Percentiles rank a stretch among this genome's conserved stretches.
phyloP scores from a whole-genome alignment of 257 asterid genomes.

The Avicennia marina region DNA sequence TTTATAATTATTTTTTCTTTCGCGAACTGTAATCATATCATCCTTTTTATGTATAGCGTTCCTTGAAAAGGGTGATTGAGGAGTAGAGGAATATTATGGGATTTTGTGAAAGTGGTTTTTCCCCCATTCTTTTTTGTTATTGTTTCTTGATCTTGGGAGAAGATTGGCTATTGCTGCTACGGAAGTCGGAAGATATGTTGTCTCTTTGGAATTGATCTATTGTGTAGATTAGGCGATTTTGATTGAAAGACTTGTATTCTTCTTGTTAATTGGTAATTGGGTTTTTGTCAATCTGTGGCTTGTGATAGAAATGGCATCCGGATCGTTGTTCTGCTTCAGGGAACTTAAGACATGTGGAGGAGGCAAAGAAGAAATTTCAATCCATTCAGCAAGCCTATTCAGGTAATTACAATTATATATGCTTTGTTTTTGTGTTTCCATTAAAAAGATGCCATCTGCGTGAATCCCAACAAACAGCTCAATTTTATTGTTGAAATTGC shows the following conservation, averaged over 20 bases:
- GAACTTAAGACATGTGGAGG: constrained; percentile 45
- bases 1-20: not conserved
- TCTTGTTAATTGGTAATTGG: not conserved
- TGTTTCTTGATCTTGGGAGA: too few relatives aligned
- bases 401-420: constrained; percentile 31
- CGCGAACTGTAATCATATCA: too few relatives aligned
- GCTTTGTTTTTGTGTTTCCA: not conserved
- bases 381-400: constrained; percentile 84
- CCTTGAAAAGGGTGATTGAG: too few relatives aligned
- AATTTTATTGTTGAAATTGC: not conserved
- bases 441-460: not conserved
- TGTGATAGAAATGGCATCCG: constrained; percentile 84
- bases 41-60: too few relatives aligned
- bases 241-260: not conserved
- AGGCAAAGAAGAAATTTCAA: constrained; percentile 73
- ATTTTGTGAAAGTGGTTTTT: too few relatives aligned
- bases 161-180: too few relatives aligned
- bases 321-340: constrained; percentile 75
- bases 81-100: too few relatives aligned
- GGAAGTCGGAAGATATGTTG: too few relatives aligned
- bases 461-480: not conserved
- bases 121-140: too few relatives aligned
- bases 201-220: too few relatives aligned
- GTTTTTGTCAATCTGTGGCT: not conserved
- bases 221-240: too few relatives aligned